Conservation (phyloP, 495 filamentous ascomycete genomes). For the Peziza echinospora region DNA sequence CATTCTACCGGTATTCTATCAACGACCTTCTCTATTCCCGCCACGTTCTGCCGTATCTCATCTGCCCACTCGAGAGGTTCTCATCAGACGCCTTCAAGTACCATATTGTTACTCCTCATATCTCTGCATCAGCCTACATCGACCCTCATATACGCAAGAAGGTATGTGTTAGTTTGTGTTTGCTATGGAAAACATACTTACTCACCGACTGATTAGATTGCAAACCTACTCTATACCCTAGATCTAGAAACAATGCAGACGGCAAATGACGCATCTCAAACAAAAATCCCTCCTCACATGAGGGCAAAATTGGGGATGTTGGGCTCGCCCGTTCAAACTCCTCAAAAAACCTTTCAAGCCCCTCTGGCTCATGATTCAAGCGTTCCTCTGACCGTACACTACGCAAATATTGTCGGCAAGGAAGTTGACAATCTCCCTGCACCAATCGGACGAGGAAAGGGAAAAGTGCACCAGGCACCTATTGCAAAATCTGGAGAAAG, state of each 20-base stretch:
- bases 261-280: too few relatives aligned
- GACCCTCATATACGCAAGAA: not conserved
- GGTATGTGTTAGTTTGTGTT: not conserved
- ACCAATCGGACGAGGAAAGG: not conserved
- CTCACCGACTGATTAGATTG: too few relatives aligned
- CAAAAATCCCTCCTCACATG: not conserved
- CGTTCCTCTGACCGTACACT: not conserved
- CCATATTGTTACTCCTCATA: not conserved
- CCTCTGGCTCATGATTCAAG: not conserved
- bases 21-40: constrained; percentile 10
- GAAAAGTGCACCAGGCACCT: not conserved
- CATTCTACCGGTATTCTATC: too few relatives aligned
- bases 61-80: constrained; percentile 11
- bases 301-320: too few relatives aligned
- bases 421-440: not conserved
- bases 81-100: constrained; percentile 6
- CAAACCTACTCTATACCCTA: too few relatives aligned
- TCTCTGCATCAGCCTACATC: not conserved
- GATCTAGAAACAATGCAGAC: too few relatives aligned
- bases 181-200: too few relatives aligned
- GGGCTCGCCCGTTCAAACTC: too few relatives aligned
- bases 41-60: constrained; percentile 6
- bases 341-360: too few relatives aligned
- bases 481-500: not conserved
- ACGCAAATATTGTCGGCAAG: not conserved